Percentiles rank a stretch among this genome's conserved stretches.
phyloP scores from a whole-genome alignment of 495 filamentous ascomycete genomes.

The Hypoxylon lienhwacheense region DNA sequence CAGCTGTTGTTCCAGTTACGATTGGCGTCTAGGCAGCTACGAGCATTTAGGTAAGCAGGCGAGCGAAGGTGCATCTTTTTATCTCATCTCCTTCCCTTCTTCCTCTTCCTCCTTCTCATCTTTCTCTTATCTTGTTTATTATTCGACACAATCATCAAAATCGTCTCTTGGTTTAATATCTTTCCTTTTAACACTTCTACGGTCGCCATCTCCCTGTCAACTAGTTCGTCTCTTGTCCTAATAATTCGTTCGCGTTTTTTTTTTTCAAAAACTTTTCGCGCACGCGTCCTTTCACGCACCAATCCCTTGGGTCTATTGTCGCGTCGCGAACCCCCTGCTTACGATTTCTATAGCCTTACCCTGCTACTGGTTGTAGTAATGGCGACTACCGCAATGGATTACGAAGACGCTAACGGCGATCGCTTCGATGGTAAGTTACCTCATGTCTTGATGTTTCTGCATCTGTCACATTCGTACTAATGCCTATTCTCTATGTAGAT shows the following conservation, averaged over 20 bases:
- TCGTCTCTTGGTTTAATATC: conserved; percentile 34
- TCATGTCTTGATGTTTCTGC: not conserved
- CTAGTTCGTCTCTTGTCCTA: not conserved
- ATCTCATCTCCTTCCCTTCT: conserved; percentile 19
- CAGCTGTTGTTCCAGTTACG: conserved; percentile 11
- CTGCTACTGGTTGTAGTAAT: conserved; percentile 38
- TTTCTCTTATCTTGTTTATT: conserved; percentile 24
- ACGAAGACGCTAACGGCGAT: conserved; percentile 78
- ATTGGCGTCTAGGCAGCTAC: conserved; percentile 20
- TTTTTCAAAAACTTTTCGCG: conserved; percentile 6
- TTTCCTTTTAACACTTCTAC: not conserved
- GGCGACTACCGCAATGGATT: conserved; percentile 70
- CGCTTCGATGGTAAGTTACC: conserved; percentile 76
- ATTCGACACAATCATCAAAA: conserved; percentile 35
- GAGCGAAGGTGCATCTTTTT: conserved; percentile 14
- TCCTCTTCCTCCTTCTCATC: conserved; percentile 2
- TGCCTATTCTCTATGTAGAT: conserved; percentile 50
- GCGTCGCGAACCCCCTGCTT: conserved; percentile 26
- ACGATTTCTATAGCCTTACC: conserved; percentile 17
- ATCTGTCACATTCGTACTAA: conserved; percentile 4
- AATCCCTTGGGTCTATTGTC: conserved; percentile 21
- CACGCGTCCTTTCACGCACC: conserved; percentile 27
- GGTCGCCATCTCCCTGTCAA: conserved; percentile 6
- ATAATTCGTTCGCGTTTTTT: not conserved
- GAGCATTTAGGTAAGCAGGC: conserved; percentile 18